phyloP scores from a whole-genome alignment of 1,139 yeast species.

The Hyphopichia buzzinii region DNA sequence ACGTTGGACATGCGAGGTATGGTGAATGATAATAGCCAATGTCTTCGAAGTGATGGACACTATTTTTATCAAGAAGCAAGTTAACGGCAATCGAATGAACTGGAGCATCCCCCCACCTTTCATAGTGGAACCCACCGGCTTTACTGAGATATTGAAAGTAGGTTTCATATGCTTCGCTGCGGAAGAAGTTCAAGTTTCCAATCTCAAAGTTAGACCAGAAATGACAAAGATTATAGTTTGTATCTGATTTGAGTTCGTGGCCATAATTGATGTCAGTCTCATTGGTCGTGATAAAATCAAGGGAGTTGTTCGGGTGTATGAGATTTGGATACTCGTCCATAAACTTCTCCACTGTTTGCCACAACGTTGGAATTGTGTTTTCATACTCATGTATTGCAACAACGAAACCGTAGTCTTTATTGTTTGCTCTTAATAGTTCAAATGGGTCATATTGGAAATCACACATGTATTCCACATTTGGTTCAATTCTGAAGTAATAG shows the following conservation, averaged over 20 bases:
- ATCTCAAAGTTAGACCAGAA: constrained; percentile 96
- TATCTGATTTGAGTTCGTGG: constrained; percentile 23
- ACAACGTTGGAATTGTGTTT: constrained; percentile 64
- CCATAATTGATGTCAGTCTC: constrained; percentile 36
- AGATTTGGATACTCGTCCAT: constrained; percentile 57
- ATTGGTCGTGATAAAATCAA: constrained; percentile 67
- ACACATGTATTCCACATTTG: constrained; percentile 47
- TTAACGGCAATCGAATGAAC: constrained; percentile 81
- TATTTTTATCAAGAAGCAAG: constrained; percentile 61
- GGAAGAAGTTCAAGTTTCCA: constrained; percentile 74
- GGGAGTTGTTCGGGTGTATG: constrained; percentile 65
- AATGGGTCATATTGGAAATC: constrained; percentile 51
- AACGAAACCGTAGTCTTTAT: constrained; percentile 43
- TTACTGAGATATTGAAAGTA: constrained; percentile 69
- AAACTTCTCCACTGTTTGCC: constrained; percentile 72
- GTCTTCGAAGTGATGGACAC: constrained; percentile 87
- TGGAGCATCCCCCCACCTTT: constrained; percentile 99
- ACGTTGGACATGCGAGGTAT: constrained; percentile 75
- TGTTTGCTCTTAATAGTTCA: constrained; percentile 28
- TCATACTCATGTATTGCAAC: constrained; percentile 46
- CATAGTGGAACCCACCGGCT: constrained; percentile 85
- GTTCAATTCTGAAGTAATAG: constrained; percentile 49
- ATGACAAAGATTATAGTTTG: constrained; percentile 82
- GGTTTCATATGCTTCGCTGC: constrained; percentile 66
- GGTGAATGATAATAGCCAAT: constrained; percentile 87